Evolutionary conservation across 164 flowering plant species (phyloP).

Genomic region (Santalum album): DNA sequence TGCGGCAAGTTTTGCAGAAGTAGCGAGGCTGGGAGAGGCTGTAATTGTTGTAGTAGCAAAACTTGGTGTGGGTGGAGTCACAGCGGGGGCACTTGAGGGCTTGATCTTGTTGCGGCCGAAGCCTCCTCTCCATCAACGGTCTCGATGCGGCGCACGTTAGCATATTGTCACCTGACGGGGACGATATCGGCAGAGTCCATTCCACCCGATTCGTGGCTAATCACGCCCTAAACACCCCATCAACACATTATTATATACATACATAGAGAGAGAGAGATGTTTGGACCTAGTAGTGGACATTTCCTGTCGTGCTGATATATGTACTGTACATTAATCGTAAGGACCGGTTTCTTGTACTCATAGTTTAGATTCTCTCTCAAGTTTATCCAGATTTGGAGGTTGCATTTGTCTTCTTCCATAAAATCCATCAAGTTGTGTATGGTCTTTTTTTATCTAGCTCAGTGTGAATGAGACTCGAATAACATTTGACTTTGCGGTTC

Average conservation of each 20-base stretch:
- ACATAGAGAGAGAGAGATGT: no score
- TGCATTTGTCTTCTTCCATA: no score
- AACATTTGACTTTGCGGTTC: no score
- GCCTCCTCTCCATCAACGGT: slow-evolving; percentile 17
- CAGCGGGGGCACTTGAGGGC: slow-evolving; percentile 70
- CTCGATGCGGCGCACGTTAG: slow-evolving; percentile 41
- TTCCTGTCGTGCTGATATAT: not conserved
- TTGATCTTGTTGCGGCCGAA: slow-evolving; percentile 66
- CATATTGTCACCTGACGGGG: slow-evolving; percentile 49
- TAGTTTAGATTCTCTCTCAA: no score
- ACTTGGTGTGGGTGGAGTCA: slow-evolving; percentile 74
- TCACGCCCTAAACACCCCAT: slow-evolving; percentile 45
- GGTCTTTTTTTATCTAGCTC: no score
- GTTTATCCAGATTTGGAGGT: no score
- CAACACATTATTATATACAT: no score
- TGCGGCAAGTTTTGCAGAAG: slow-evolving; percentile 75
- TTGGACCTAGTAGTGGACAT: no score
- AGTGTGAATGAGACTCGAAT: no score
- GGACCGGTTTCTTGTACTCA: no score
- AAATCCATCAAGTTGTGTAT: no score
- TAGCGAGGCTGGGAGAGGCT: slow-evolving; percentile 81
- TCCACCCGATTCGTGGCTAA: slow-evolving; percentile 34
- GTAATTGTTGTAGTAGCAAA: slow-evolving; percentile 83
- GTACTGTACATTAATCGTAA: no score
- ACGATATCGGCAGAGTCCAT: slow-evolving; percentile 28